Conservation (phyloP, 1,139 yeast genomes). For the Pneumocystis jirovecii region DNA sequence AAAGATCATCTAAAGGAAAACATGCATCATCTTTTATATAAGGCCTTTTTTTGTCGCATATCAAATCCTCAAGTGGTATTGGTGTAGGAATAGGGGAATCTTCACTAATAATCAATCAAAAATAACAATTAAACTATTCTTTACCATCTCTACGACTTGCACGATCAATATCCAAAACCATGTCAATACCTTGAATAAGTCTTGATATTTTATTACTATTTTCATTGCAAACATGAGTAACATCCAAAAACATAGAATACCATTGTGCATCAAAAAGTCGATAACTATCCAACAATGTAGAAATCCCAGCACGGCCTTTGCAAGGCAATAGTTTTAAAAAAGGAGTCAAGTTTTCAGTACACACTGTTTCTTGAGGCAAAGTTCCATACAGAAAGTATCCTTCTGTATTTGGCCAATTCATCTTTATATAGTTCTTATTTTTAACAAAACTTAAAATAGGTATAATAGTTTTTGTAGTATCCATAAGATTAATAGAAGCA, state of each 20-base stretch:
- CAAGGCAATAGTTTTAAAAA: slow-evolving; percentile 81
- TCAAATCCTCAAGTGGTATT: slow-evolving; percentile 44
- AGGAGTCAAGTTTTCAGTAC: slow-evolving; percentile 95
- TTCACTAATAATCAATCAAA: neutral
- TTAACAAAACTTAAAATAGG: slow-evolving; percentile 38
- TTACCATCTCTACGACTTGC: slow-evolving; percentile 30
- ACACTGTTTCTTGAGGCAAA: slow-evolving; percentile 86
- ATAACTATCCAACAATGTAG: slow-evolving; percentile 84
- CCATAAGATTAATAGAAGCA: slow-evolving; percentile 84
- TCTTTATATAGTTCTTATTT: slow-evolving; percentile 6
- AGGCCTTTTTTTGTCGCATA: slow-evolving; percentile 54
- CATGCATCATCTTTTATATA: slow-evolving; percentile 49
- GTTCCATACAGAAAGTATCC: slow-evolving; percentile 64
- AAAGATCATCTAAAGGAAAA: slow-evolving; percentile 51
- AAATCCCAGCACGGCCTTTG: slow-evolving; percentile 78
- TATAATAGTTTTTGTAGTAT: slow-evolving; percentile 58
- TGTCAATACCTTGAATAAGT: slow-evolving; percentile 58
- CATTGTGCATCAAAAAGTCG: slow-evolving; percentile 85
- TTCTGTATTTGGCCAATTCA: slow-evolving; percentile 19
- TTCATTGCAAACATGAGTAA: slow-evolving; percentile 41
- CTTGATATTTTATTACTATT: slow-evolving; percentile 32
- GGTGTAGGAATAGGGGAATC: slow-evolving; percentile 73
- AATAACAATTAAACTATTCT: neutral
- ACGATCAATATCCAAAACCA: slow-evolving; percentile 59
- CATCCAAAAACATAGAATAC: slow-evolving; percentile 87